Base-by-base conservation (phyloP, 2,329 filamentous ascomycete species). In the Pseudogymnoascus sp. region DNA sequence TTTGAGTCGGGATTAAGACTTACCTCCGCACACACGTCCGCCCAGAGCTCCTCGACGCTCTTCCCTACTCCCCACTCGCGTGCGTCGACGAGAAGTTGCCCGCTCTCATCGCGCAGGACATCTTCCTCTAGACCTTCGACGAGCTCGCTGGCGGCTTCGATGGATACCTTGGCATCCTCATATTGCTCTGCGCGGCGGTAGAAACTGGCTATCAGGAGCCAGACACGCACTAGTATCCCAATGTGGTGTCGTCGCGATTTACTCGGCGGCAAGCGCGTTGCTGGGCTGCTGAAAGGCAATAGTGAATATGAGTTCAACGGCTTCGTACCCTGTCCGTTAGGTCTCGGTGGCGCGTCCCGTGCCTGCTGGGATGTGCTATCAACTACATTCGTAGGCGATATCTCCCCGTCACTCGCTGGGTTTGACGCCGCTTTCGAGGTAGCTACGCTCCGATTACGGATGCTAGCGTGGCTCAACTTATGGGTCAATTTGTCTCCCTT, bases 201-300 rank as follows among this genome's bases (percentile, higher is more conserved):
- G 67, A 97, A 87, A 0, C 89, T 89, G 1, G 91, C 89, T 65
- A 97, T 91, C 72, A 95, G 88, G 7, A 97, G 80, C 95, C 95
- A 99, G 34, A 97, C 87, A 67, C 88, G 88, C 18, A 92, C 79
- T 14, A 99, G 73, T 9, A 86, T 78, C 5, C 77, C 77, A 34
- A 75, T 78, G 49, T 82, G 79, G 62, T 81, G 80, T 31, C 77
- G 76, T 67, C 76, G 78, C 66, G 81, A 77, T 67, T 82, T 81
- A 8, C 81, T 81, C 67, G 80, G 81, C 6, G 84, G 75, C 63
- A 86, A 84, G 37, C 83, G 67, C 34, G 68, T 72, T 6, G 65
- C 67, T 23, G 72, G 71, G 34, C 34, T 25, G 23, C 34, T 60
- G 14, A 25, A 42, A 38, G 59, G 59, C 9, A 60, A 16, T 56